These are phyloP conservation scores for Rhizodiscina lignyota DNA, from an alignment of 495 filamentous ascomycete genomes.

Conservation along the genomic window DNA sequence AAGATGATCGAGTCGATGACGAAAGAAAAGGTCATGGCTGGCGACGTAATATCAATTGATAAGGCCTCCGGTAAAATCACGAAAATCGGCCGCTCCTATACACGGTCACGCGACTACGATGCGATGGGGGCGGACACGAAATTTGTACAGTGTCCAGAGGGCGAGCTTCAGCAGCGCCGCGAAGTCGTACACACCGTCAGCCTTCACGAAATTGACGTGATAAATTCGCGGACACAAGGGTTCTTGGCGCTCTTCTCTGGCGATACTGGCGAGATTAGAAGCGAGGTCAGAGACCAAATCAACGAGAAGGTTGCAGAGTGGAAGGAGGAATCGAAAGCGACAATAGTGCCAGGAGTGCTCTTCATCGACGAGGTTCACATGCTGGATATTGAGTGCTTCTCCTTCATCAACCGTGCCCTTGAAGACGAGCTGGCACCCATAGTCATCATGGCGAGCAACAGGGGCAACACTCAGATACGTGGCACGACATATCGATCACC, in stretches of 20 bases:
- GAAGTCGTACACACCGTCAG: constrained; percentile 95
- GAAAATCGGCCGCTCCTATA: constrained; percentile 85
- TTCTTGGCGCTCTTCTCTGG: constrained; percentile 94
- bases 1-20: constrained; percentile 99
- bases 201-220: constrained; percentile 96
- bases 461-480: constrained; percentile 78
- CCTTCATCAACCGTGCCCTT: constrained; percentile 91
- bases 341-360: constrained; percentile 90
- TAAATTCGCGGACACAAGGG: constrained; percentile 93
- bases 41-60: constrained; percentile 95
- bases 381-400: constrained; percentile 98
- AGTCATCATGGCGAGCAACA: constrained; percentile 99
- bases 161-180: constrained; percentile 91
- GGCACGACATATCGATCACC: constrained; percentile 85
- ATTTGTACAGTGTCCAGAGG: constrained; percentile 96
- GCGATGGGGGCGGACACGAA: constrained; percentile 98
- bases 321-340: constrained; percentile 97
- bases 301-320: constrained; percentile 96
- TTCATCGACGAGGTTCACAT: constrained; percentile 99
- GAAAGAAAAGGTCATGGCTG: constrained; percentile 95
- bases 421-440: constrained; percentile 90
- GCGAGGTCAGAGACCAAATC: constrained; percentile 95
- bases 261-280: constrained; percentile 94
- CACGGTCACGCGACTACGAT: constrained; percentile 91
- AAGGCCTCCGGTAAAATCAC: constrained; percentile 96